A percentile compares a stretch with the other conserved stretches of the same genome.
Evolutionary conservation across 2,329 filamentous ascomycete genomes (phyloP).

Genomic region (Diaporthe helianthi): DNA sequence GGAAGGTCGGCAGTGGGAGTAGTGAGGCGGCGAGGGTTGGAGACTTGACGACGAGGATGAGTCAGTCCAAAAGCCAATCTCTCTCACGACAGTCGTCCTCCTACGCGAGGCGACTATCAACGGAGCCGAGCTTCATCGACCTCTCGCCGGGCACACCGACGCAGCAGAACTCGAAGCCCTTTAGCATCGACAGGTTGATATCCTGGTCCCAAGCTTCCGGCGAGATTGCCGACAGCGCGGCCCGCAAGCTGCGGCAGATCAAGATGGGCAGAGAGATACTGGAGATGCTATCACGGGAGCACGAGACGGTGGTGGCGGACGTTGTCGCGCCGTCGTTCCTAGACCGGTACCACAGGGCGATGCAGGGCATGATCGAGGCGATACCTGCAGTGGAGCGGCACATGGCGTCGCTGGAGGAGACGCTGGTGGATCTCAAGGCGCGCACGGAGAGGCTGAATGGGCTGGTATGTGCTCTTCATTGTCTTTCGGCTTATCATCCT

Average conservation of each 20-base stretch:
- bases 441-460: constrained; percentile 39
- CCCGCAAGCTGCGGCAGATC: constrained; percentile 39
- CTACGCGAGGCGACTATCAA: neutral
- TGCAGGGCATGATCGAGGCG: constrained; percentile 36
- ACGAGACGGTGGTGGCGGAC: constrained; percentile 28
- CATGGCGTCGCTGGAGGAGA: constrained; percentile 38
- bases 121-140: constrained; percentile 20
- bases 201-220: constrained; percentile 37
- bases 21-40: neutral
- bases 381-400: constrained; percentile 38
- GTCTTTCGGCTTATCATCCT: constrained; percentile 24
- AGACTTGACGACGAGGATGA: neutral
- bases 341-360: constrained; percentile 34
- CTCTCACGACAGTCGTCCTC: constrained; percentile 16
- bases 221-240: constrained; percentile 38
- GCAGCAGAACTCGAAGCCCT: constrained; percentile 13
- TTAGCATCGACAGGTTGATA: constrained; percentile 33
- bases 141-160: neutral
- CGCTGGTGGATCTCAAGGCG: constrained; percentile 39
- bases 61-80: neutral
- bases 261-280: constrained; percentile 36
- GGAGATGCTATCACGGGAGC: constrained; percentile 34
- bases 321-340: constrained; percentile 17
- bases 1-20: constrained; percentile 31
- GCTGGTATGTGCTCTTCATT: constrained; percentile 37